phyloP scores from a whole-genome alignment of 306 rosid species.

The Quercus bicolor region DNA sequence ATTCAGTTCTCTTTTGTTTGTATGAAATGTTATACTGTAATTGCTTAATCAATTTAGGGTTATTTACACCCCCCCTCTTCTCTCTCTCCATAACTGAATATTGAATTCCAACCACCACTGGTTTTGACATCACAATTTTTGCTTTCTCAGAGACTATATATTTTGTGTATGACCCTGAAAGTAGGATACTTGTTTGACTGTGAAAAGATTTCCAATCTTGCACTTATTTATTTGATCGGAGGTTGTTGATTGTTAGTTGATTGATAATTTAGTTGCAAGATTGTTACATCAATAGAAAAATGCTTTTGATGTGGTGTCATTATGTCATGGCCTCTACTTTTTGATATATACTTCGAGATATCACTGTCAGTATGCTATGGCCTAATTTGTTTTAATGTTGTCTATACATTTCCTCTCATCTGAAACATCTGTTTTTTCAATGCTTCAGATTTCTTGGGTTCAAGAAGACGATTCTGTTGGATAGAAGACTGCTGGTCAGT shows the following conservation, averaged over 20 bases:
- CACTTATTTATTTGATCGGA: background rate
- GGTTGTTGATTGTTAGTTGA: background rate
- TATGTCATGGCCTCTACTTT: background rate
- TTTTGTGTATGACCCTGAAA: background rate
- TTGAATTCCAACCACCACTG: background rate
- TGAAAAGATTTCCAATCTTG: background rate
- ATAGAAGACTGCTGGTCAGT: conserved; percentile 74
- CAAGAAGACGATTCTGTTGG: conserved; percentile 79
- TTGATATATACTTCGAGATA: background rate
- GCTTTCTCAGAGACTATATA: background rate
- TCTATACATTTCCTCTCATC: background rate
- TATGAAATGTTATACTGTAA: background rate
- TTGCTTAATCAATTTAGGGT: too few relatives aligned
- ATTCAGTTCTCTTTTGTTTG: background rate
- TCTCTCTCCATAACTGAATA: background rate
- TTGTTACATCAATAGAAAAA: background rate
- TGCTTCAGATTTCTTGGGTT: conserved; percentile 77
- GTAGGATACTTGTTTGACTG: background rate
- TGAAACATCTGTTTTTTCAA: background rate
- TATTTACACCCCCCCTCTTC: background rate
- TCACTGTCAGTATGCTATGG: too few relatives aligned
- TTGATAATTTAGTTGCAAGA: background rate
- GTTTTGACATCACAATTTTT: background rate
- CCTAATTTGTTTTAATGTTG: background rate
- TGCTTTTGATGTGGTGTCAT: background rate